Evolutionary conservation across 2,329 filamentous ascomycete genomes (phyloP).

Genomic region (Leptographium wingfieldii): DNA sequence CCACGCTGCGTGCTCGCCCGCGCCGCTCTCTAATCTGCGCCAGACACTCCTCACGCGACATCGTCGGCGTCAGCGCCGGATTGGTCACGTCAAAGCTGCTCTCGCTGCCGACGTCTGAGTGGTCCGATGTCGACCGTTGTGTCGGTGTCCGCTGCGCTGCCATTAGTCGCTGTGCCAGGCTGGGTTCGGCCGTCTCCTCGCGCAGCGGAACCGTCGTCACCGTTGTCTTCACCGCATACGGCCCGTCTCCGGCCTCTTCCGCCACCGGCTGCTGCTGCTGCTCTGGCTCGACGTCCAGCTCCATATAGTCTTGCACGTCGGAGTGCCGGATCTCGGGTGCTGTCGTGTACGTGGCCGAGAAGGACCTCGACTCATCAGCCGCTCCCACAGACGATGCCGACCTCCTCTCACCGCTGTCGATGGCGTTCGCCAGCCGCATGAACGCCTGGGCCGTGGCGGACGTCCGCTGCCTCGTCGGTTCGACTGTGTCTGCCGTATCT

Average conservation of each 20-base stretch:
- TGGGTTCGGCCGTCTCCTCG: constrained; percentile 30
- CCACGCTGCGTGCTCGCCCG: constrained; percentile 54
- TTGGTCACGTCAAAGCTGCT: constrained; percentile 41
- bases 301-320: background rate
- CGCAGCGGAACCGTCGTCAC: constrained; percentile 40
- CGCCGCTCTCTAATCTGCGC: constrained; percentile 62
- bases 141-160: constrained; percentile 28
- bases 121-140: background rate
- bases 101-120: constrained; percentile 11
- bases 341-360: background rate
- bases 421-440: background rate
- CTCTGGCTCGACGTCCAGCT: background rate
- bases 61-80: constrained; percentile 47
- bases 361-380: background rate
- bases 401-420: background rate
- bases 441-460: background rate
- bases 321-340: background rate
- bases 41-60: constrained; percentile 62
- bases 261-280: background rate
- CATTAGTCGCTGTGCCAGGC: constrained; percentile 29
- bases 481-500: too few relatives aligned
- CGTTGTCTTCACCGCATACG: constrained; percentile 33
- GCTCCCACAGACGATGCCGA: background rate
- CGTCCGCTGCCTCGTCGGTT: background rate
- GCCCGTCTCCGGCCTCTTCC: constrained; percentile 12